Conservation (phyloP, 768 basidiomycete genomes). For the Lactarius trivialis region DNA sequence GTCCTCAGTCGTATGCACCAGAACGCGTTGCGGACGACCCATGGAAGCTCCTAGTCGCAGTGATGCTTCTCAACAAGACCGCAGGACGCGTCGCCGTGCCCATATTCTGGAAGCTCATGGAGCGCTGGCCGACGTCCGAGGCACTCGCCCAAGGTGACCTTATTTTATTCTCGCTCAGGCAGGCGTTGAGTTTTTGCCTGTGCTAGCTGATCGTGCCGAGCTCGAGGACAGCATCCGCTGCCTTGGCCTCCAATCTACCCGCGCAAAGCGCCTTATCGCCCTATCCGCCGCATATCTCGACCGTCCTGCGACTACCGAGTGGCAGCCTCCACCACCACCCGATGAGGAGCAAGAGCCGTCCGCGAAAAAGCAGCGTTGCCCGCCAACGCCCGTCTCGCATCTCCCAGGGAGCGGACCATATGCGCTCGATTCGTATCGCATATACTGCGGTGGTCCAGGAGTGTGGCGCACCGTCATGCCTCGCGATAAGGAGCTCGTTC, state of each 20-base stretch:
- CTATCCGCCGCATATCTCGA: constrained; percentile 48
- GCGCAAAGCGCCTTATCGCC: constrained; percentile 48
- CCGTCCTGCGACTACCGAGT: constrained; percentile 30
- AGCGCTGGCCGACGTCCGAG: constrained; percentile 51
- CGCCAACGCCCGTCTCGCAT: constrained; percentile 41
- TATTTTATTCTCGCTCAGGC: background rate
- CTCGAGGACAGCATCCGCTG: constrained; percentile 42
- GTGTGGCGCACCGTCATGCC: constrained; percentile 64
- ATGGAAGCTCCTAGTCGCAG: constrained; percentile 65
- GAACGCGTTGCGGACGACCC: constrained; percentile 49
- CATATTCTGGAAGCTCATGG: constrained; percentile 51
- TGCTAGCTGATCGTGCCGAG: constrained; percentile 38
- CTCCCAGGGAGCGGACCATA: constrained; percentile 63
- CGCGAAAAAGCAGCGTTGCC: background rate
- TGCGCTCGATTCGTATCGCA: constrained; percentile 70
- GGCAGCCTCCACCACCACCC: constrained; percentile 25
- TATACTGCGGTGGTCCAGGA: constrained; percentile 45
- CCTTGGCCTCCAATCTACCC: constrained; percentile 54
- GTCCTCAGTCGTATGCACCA: constrained; percentile 24
- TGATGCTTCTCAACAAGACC: constrained; percentile 66
- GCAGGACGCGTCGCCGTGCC: constrained; percentile 58
- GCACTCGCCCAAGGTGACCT: constrained; percentile 48
- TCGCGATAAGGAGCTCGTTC: constrained; percentile 60
- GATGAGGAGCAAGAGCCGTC: constrained; percentile 26
- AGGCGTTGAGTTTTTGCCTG: background rate